Evolutionary conservation across 352 stramenopile species (phyloP).

Genomic region (Phytophthora multivora): DNA sequence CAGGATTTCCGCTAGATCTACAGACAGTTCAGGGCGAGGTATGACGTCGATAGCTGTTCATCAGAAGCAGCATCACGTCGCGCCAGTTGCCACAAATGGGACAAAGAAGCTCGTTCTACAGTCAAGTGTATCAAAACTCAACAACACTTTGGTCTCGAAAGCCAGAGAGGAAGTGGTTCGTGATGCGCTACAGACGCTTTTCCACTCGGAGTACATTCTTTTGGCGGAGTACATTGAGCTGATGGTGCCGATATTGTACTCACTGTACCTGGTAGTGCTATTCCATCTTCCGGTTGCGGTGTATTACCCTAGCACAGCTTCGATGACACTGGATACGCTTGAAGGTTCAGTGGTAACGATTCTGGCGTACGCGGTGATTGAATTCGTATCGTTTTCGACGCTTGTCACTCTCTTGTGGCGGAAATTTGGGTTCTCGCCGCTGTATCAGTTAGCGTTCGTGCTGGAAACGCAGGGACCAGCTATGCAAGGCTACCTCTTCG

Average conservation of each 20-base stretch:
- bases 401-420: constrained; percentile 19
- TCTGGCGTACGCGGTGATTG: constrained; percentile 15
- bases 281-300: constrained; percentile 12
- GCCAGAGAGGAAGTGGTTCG: neutral
- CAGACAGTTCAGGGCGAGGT: neutral
- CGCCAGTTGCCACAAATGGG: neutral
- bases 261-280: constrained; percentile 17
- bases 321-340: neutral
- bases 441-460: constrained; percentile 41
- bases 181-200: constrained; percentile 23
- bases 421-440: constrained; percentile 22
- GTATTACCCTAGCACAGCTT: constrained; percentile 11
- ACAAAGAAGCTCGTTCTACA: neutral
- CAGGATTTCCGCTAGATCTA: neutral
- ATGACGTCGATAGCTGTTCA: constrained; percentile 4
- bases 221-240: constrained; percentile 36
- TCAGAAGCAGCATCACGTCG: constrained; percentile 1
- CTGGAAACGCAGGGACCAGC: constrained; percentile 30
- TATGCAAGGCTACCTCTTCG: constrained; percentile 25
- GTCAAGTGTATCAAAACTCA: neutral
- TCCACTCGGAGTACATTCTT: constrained; percentile 31
- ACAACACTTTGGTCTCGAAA: neutral
- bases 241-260: constrained; percentile 27
- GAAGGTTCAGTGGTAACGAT: neutral
- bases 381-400: constrained; percentile 15